phyloP scores from a whole-genome alignment of 2,329 filamentous ascomycete species.

The Penicillium sclerotiorum region DNA sequence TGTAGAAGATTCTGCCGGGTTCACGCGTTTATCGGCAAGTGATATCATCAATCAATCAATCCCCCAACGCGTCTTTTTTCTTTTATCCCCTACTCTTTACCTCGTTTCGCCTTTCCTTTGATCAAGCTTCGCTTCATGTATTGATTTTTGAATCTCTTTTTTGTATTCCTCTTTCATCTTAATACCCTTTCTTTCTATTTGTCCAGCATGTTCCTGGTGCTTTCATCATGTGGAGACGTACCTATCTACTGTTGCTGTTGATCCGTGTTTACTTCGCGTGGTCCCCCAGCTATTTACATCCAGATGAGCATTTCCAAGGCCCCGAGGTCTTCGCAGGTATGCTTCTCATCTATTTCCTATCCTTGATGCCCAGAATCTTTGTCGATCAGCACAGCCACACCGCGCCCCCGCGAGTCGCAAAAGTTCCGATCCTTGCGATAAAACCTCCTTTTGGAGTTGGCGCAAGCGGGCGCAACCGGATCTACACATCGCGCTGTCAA shows the following conservation, averaged over 20 bases:
- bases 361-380: not conserved
- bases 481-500: not conserved
- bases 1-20: slow-evolving; percentile 1
- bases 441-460: slow-evolving; percentile 1
- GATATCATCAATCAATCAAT: slow-evolving; percentile 25
- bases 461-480: not conserved
- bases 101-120: slow-evolving; percentile 6
- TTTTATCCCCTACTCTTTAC: slow-evolving; percentile 4
- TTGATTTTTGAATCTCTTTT: not conserved
- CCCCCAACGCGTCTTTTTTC: slow-evolving; percentile 20
- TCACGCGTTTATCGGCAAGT: slow-evolving; percentile 11
- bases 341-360: slow-evolving; percentile 33
- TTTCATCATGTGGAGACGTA: slow-evolving; percentile 80
- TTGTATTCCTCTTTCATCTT: not conserved
- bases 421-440: not conserved
- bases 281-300: slow-evolving; percentile 93
- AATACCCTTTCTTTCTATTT: slow-evolving; percentile 5
- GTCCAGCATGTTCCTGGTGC: slow-evolving; percentile 22
- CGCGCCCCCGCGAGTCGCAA: not conserved
- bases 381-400: not conserved
- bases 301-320: slow-evolving; percentile 98
- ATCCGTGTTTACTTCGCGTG: slow-evolving; percentile 92
- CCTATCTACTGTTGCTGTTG: slow-evolving; percentile 80
- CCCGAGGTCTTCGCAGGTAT: slow-evolving; percentile 95
- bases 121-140: not conserved